Evolutionary conservation across 169 alveolate species (phyloP).

Genomic region (Babesia divergens): DNA sequence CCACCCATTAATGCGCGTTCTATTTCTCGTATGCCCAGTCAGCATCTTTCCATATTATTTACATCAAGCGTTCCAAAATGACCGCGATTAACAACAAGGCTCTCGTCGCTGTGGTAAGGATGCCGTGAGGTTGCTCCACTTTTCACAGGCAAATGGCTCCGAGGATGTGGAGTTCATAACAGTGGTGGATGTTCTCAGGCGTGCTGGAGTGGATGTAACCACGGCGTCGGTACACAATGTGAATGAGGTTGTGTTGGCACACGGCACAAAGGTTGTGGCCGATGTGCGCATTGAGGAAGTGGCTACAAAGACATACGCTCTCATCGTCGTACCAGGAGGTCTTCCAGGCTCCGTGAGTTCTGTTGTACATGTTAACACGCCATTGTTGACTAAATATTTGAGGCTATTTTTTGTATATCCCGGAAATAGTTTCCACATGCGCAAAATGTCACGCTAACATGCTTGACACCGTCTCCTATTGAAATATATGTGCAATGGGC

Average conservation of each 20-base stretch:
- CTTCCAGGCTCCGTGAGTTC: constrained; percentile 67
- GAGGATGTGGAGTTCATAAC: constrained; percentile 77
- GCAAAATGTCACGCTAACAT: no score
- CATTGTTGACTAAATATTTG: no score
- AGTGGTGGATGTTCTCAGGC: constrained; percentile 69
- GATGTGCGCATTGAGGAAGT: constrained; percentile 68
- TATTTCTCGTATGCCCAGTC: background rate
- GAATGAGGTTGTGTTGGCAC: constrained; percentile 33
- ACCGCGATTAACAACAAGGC: background rate
- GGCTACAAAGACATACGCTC: constrained; percentile 57
- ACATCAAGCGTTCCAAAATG: constrained; percentile 15
- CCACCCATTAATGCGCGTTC: no score
- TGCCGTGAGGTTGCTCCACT: background rate
- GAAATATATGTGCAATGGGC: no score
- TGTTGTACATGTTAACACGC: constrained; percentile 12
- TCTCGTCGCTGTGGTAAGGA: constrained; percentile 27
- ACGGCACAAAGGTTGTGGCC: constrained; percentile 65
- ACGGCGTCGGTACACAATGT: constrained; percentile 35
- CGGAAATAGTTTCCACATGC: no score
- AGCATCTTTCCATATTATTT: background rate
- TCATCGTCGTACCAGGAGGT: constrained; percentile 76
- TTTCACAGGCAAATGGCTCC: constrained; percentile 67
- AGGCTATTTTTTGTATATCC: no score
- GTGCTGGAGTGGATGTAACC: constrained; percentile 68
- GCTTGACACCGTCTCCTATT: no score